Conservation (phyloP, 1,284 basidiomycete species). For the Moesziomyces sp. region DNA sequence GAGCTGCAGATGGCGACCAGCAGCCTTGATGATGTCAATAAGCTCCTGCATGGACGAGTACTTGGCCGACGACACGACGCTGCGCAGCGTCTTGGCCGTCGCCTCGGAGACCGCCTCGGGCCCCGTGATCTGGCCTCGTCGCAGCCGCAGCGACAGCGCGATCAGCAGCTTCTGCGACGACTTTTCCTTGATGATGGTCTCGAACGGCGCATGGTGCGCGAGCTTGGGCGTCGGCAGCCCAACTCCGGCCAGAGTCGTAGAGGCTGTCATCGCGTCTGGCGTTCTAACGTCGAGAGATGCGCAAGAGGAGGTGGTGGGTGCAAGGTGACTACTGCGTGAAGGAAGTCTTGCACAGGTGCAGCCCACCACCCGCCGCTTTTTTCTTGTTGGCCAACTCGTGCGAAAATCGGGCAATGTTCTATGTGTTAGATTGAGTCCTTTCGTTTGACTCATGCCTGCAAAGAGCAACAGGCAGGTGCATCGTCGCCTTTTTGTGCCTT, state of each 20-base stretch:
- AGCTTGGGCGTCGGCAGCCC: slow-evolving; percentile 9
- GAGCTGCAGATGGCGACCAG: slow-evolving; percentile 82
- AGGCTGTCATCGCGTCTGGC: slow-evolving; percentile 1
- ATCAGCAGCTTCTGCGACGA: slow-evolving; percentile 47
- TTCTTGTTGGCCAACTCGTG: slow-evolving; percentile 14
- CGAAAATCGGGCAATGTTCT: slow-evolving; percentile 1
- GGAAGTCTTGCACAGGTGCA: slow-evolving; percentile 11
- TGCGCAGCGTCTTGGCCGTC: slow-evolving; percentile 85
- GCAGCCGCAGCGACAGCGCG: slow-evolving; percentile 49
- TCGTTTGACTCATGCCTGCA: too few species aligned
- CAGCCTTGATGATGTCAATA: slow-evolving; percentile 80
- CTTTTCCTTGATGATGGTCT: slow-evolving; percentile 49
- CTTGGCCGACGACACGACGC: slow-evolving; percentile 85
- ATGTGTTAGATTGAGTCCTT: too few species aligned
- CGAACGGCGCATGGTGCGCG: slow-evolving; percentile 33
- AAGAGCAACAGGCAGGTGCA: too few species aligned
- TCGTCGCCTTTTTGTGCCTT: too few species aligned
- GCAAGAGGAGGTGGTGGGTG: neutral
- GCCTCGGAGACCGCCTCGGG: slow-evolving; percentile 78
- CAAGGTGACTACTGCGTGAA: neutral
- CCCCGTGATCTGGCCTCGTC: slow-evolving; percentile 45
- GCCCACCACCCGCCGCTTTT: neutral
- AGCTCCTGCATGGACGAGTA: slow-evolving; percentile 89
- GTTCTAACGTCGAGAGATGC: slow-evolving; percentile 1
- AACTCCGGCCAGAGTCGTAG: neutral